Base-by-base conservation (phyloP, 805 yeast species). In the Saccharomyces mikatae region DNA sequence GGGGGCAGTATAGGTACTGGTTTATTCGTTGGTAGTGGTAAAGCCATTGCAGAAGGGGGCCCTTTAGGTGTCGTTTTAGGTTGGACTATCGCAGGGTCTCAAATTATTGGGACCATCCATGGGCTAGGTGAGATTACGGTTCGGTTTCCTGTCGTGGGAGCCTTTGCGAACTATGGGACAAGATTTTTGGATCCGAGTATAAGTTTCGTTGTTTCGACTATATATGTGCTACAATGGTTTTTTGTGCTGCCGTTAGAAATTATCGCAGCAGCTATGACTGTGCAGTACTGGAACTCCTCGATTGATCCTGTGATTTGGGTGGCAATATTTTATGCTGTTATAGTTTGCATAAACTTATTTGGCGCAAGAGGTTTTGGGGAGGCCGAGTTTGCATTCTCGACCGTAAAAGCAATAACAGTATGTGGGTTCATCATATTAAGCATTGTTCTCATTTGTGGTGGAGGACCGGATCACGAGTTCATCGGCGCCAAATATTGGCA, bases 171-270 rank as follows among this genome's bases (percentile, higher is more conserved):
- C 28, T 75, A 73, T 57, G 72, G 76, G 52, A 71, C 76, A 6
- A 71, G 82, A 54, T 79, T 79, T 56, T 68, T 80, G 47, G 82
- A 78, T 57, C 79, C 82, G 13, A 72, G 80, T 21, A 63, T 76
- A 52, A 81, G 84, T 21, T 81, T 80, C 61, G 81, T 84, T 8
- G 74, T 80, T 64, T 82, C 82, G 46, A 78, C 81, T 76, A 79
- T 76, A 60, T 78, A 78, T 61, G 76, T 74, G 4, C 65, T 77
- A 58, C 73, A 76, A 56, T 77, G 81, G 78, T 58, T 78, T 8
- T 74, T 78, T 41, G 71, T 76, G 24, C 64, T 79, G 10, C 82
- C 82, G 1, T 61, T 74, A 47, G 81, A 79, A 58, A 63, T 78
- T 48, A 72, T 76, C 56, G 80, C 81, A 22, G 77, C 79, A 6